These are phyloP conservation scores for Xylariaceae sp. DNA, from an alignment of 2,329 filamentous ascomycete genomes.

Conservation along the genomic window DNA sequence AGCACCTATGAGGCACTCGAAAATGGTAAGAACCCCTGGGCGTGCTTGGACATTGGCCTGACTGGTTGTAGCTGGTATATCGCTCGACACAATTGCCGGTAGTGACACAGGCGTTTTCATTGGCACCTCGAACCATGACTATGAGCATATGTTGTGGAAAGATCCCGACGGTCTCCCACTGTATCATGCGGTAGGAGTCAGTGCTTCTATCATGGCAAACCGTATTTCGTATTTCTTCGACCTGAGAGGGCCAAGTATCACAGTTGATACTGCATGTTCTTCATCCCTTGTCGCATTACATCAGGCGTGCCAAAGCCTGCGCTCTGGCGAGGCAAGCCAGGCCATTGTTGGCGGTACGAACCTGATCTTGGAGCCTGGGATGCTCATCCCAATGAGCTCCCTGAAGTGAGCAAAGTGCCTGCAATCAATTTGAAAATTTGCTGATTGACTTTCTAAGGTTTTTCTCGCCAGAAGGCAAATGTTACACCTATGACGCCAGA, in stretches of 20 bases:
- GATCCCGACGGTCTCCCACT: neutral
- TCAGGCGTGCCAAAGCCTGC: slow-evolving; percentile 46
- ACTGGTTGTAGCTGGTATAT: neutral
- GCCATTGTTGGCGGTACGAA: slow-evolving; percentile 26
- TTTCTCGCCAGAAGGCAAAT: slow-evolving; percentile 5
- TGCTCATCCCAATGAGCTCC: slow-evolving; percentile 2
- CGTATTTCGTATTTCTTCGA: slow-evolving; percentile 53
- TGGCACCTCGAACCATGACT: slow-evolving; percentile 2
- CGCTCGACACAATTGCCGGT: neutral
- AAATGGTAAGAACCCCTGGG: slow-evolving; percentile 1
- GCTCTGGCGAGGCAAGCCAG: slow-evolving; percentile 38
- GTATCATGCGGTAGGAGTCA: slow-evolving; percentile 43
- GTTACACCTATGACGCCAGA: slow-evolving; percentile 7
- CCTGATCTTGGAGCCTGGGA: slow-evolving; percentile 24
- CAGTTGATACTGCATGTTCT: slow-evolving; percentile 57
- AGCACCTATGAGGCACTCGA: slow-evolving; percentile 5
- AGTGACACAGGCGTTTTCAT: slow-evolving; percentile 2
- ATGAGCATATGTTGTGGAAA: slow-evolving; percentile 1
- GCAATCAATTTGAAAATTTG: neutral
- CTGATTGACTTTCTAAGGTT: neutral
- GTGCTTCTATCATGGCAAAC: slow-evolving; percentile 50
- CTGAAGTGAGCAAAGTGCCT: neutral
- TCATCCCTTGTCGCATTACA: slow-evolving; percentile 51
- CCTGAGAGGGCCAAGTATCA: slow-evolving; percentile 51
- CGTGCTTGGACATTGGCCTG: no score